Evolutionary conservation across 1,284 basidiomycete genomes (phyloP).

Genomic region (Chondrostereum purpureum): DNA sequence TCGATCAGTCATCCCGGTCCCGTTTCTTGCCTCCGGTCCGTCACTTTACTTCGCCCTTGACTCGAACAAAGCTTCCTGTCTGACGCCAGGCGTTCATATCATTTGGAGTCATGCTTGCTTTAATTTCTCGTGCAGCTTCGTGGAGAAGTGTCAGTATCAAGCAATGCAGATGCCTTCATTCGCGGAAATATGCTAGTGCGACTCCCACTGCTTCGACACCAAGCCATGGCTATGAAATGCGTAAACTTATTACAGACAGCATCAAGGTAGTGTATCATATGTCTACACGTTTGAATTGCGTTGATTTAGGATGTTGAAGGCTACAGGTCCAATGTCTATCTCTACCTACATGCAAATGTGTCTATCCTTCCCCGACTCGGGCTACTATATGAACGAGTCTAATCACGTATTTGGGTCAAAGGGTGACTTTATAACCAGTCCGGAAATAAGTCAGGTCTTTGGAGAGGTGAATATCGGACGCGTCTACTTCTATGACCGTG

Average conservation of each 20-base stretch:
- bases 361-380: slow-evolving; percentile 78
- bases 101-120: background rate
- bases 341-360: slow-evolving; percentile 87
- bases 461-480: slow-evolving; percentile 69
- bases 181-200: background rate
- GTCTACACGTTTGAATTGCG: background rate
- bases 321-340: slow-evolving; percentile 81
- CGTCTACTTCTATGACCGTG: background rate
- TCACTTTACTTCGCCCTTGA: too few species aligned
- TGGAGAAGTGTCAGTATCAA: background rate
- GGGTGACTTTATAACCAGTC: slow-evolving; percentile 96
- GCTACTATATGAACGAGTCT: slow-evolving; percentile 79
- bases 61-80: slow-evolving; percentile 2
- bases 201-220: background rate
- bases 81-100: too few species aligned
- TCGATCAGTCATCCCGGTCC: background rate
- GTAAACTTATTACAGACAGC: slow-evolving; percentile 1
- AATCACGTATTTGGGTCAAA: slow-evolving; percentile 77
- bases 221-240: background rate
- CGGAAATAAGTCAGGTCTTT: slow-evolving; percentile 95
- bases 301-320: slow-evolving; percentile 34
- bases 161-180: background rate
- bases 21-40: slow-evolving; percentile 1
- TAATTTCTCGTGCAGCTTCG: background rate
- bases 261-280: slow-evolving; percentile 1